A percentile compares a stretch with the other conserved stretches of the same genome.
Evolutionary conservation across 2,329 filamentous ascomycete species (phyloP).

Genomic region (Aspergillus alliaceus): DNA sequence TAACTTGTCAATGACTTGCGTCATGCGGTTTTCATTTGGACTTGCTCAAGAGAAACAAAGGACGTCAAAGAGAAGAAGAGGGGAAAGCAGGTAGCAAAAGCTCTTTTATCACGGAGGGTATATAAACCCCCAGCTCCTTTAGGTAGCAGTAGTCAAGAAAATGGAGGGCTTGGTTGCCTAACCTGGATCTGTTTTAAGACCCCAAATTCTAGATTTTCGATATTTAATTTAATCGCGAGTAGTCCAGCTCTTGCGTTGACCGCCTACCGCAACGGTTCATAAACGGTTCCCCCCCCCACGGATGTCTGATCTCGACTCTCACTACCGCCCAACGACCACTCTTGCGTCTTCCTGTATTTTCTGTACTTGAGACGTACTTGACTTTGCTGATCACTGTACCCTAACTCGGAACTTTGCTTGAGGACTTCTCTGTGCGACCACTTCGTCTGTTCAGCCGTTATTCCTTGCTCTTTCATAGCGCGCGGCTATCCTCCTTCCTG

Average conservation of each 20-base stretch:
- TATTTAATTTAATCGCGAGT: not conserved
- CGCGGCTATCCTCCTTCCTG: slow-evolving; percentile 7
- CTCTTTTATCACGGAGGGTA: too few species aligned
- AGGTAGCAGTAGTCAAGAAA: not conserved
- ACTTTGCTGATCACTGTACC: not conserved
- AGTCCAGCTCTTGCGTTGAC: slow-evolving; percentile 4
- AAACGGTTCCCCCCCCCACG: slow-evolving; percentile 11
- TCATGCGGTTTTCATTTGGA: too few species aligned
- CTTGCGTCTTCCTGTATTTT: slow-evolving; percentile 3
- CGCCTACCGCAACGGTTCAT: slow-evolving; percentile 13
- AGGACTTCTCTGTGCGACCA: not conserved
- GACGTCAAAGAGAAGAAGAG: too few species aligned
- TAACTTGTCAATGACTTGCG: too few species aligned
- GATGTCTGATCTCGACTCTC: slow-evolving; percentile 6
- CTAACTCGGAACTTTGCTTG: not conserved
- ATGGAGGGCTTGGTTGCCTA: slow-evolving; percentile 5
- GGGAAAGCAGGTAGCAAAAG: too few species aligned
- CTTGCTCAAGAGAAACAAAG: too few species aligned
- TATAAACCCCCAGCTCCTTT: not conserved
- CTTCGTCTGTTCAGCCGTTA: not conserved
- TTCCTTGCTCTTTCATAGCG: not conserved
- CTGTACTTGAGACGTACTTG: slow-evolving; percentile 1
- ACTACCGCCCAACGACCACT: slow-evolving; percentile 22
- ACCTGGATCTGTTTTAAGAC: not conserved
- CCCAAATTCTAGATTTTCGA: slow-evolving; percentile 7